Conservation (phyloP, 129 eudicot species). For the Flaveria trinervia region DNA sequence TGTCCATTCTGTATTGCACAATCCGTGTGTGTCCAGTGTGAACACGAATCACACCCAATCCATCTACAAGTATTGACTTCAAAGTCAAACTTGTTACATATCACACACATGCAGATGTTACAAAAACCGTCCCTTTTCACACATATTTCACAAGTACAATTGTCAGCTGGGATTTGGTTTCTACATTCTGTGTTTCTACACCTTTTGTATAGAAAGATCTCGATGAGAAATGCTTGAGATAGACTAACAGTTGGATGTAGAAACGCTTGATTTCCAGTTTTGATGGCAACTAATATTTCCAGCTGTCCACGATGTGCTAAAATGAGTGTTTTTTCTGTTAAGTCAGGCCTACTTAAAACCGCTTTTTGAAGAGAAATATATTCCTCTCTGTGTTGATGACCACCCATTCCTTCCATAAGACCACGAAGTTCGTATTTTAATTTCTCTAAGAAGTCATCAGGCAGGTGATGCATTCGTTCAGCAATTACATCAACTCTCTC, state of each 20-base stretch:
- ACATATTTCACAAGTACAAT: conserved; percentile 81
- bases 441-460: conserved; percentile 71
- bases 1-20: conserved; percentile 88
- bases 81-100: conserved; percentile 91
- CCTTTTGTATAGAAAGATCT: conserved; percentile 71
- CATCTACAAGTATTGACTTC: conserved; percentile 96
- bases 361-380: conserved; percentile 66
- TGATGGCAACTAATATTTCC: conserved; percentile 82
- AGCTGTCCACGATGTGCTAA: conserved; percentile 78
- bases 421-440: conserved; percentile 70
- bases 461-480: conserved; percentile 80
- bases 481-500: conserved; percentile 76
- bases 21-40: conserved; percentile 98
- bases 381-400: conserved; percentile 86
- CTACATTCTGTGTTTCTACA: conserved; percentile 94
- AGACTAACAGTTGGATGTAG: conserved; percentile 84
- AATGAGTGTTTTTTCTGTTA: conserved; percentile 61
- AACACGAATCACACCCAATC: conserved; percentile 92
- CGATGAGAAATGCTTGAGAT: conserved; percentile 83
- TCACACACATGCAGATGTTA: conserved; percentile 94
- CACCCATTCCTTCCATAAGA: conserved; percentile 84
- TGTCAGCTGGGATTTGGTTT: conserved; percentile 77
- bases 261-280: conserved; percentile 91
- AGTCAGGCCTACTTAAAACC: conserved; percentile 68
- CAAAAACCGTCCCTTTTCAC: conserved; percentile 81